Base-by-base conservation (phyloP, 2,329 filamentous ascomycete genomes). In the Aspergillus piperis region DNA sequence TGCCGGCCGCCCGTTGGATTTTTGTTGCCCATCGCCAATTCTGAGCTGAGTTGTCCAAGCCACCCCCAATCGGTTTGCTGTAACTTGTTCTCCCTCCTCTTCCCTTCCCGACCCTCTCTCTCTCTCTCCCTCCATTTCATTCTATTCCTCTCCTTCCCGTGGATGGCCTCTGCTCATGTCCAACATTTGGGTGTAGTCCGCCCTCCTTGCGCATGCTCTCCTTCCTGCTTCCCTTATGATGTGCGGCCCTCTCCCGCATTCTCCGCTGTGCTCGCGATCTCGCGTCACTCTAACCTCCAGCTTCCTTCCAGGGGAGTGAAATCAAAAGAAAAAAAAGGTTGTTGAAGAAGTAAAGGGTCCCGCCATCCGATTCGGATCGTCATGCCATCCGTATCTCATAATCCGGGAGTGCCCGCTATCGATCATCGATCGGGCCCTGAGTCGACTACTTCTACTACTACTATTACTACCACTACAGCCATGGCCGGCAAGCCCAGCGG, bases 191-290 rank as follows among this genome's bases (percentile, higher is more conserved):
- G 62, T 65, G 64, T 71, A 60, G 65, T 63, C 62, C 58, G 52
- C 55, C 60, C 61, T 63, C 60, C 62, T 66, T 68, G 62, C 60
- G 58, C 62, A 55, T 62, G 57, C 59, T 58, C 63, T 52, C 57
- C 61, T 56, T 63, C 59, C 62, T 49, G 64, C 50, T 64, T 59
- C 59, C 63, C 67, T 69, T 73, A 74, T 73, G 66, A 75, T 75
- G 72, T 64, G 64, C 67, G 66, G 65, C 65, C 32, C 65, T 65
- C 64, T 65, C 65, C 66, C 58, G 63, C 65, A 64, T 62, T 66
- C 64, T 67, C 62, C 64, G 58, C 65, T 63, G 61, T 63, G 63
- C 60, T 66, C 66, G 69, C 69, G 71, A 71, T 63, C 57, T 68
- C 73, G 71, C 71, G 71, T 68, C 64, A 64, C 64, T 63, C 54